Evolutionary conservation across 176 grass and related monocot genomes (phyloP).

Genomic region (Ensete ventricosum): DNA sequence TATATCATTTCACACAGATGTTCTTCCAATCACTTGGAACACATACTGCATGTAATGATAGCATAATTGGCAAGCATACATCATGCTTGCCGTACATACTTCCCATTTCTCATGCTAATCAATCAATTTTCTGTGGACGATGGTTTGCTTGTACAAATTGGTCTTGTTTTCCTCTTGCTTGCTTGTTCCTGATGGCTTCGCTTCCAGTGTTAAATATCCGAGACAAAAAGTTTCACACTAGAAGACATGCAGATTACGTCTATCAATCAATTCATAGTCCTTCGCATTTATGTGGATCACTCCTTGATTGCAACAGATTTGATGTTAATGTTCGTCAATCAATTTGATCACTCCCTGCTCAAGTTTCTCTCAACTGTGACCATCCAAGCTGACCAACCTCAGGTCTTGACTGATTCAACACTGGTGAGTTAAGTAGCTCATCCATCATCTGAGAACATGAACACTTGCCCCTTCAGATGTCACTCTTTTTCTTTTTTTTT

Average conservation of each 20-base stretch:
- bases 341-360: too few relatives aligned
- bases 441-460: not conserved
- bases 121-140: not conserved
- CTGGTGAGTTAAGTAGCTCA: not conserved
- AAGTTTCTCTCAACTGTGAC: too few relatives aligned
- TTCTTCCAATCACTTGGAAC: not conserved
- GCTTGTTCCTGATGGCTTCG: not conserved
- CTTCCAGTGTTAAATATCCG: not conserved
- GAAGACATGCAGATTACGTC: not conserved
- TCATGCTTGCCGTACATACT: too few relatives aligned
- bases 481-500: not conserved
- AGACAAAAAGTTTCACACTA: not conserved
- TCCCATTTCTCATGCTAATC: not conserved
- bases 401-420: not conserved
- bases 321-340: too few relatives aligned
- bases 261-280: not conserved
- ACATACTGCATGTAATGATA: too few relatives aligned
- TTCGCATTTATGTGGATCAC: not conserved
- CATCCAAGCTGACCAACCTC: not conserved
- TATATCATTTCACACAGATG: not conserved
- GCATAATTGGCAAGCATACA: too few relatives aligned
- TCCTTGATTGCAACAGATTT: too few relatives aligned
- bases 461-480: not conserved
- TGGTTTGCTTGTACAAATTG: not conserved
- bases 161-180: not conserved